A percentile compares a stretch with the other conserved stretches of the same genome.
Evolutionary conservation across 176 grass and related monocot genomes (phyloP).

Genomic region (Raddia guianensis): DNA sequence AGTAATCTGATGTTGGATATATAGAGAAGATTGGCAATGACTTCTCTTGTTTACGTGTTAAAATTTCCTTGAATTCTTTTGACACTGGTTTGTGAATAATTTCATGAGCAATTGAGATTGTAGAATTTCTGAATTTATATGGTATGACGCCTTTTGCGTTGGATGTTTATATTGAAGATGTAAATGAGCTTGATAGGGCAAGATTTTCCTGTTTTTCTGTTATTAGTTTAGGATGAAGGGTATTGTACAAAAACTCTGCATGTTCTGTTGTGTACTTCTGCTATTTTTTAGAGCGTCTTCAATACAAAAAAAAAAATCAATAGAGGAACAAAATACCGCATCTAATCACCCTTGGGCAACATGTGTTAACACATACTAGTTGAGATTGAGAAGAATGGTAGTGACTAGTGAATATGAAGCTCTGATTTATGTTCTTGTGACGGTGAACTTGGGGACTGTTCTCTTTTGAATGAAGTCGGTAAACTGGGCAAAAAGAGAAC

Average conservation of each 20-base stretch:
- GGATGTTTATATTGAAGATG: not conserved
- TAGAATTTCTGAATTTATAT: constrained; percentile 5
- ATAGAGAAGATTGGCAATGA: not conserved
- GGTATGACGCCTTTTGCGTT: not conserved
- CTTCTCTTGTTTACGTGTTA: not conserved
- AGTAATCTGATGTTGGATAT: not conserved
- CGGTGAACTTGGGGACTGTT: not conserved
- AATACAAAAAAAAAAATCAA: not conserved
- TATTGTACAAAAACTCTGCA: not conserved
- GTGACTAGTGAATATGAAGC: not conserved
- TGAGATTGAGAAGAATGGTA: not conserved
- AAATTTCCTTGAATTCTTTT: constrained; percentile 4
- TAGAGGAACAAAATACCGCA: not conserved
- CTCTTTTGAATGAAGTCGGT: not conserved
- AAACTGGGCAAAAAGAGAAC: not conserved
- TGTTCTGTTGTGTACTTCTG: not conserved
- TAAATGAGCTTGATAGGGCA: not conserved
- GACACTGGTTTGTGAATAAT: not conserved
- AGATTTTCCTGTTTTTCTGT: not conserved
- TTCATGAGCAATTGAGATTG: not conserved
- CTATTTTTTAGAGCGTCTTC: not conserved
- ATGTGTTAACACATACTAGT: not conserved
- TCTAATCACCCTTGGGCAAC: not conserved
- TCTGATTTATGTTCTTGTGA: not conserved
- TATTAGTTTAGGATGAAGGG: not conserved